Evolutionary conservation across 441 rosid genomes (phyloP).

Genomic region (Populus trichocarpa): DNA sequence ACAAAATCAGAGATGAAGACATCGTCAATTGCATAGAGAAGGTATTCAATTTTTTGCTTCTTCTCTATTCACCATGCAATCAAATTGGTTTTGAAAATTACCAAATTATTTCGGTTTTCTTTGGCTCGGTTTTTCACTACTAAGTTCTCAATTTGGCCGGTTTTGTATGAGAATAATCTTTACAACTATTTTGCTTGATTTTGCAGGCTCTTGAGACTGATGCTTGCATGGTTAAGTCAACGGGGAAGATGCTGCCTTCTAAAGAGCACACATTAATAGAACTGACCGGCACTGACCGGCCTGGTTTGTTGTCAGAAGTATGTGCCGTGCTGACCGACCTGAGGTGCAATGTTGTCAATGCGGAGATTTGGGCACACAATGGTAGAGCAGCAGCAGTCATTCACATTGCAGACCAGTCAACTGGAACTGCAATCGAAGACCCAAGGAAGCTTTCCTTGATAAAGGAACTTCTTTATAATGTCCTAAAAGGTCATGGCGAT

Average conservation of each 20-base stretch:
- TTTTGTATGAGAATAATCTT: no score
- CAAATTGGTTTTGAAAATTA: not conserved
- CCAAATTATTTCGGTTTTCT: not conserved
- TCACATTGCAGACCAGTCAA: slow-evolving; percentile 64
- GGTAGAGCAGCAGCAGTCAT: slow-evolving; percentile 87
- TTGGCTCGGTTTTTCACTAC: slow-evolving; percentile 18
- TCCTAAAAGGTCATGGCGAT: slow-evolving; percentile 59
- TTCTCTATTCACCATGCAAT: slow-evolving; percentile 1
- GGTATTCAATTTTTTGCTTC: slow-evolving; percentile 6
- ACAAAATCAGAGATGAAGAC: slow-evolving; percentile 73
- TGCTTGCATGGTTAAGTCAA: slow-evolving; percentile 53
- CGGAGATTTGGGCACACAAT: slow-evolving; percentile 97
- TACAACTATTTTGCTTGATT: slow-evolving; percentile 13
- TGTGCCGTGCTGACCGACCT: slow-evolving; percentile 84
- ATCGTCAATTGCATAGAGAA: slow-evolving; percentile 63
- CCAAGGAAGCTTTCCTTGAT: slow-evolving; percentile 52
- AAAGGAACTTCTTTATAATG: slow-evolving; percentile 62
- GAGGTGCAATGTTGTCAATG: slow-evolving; percentile 72
- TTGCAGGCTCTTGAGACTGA: slow-evolving; percentile 74
- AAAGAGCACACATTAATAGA: slow-evolving; percentile 84
- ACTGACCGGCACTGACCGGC: slow-evolving; percentile 80
- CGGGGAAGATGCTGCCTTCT: slow-evolving; percentile 72
- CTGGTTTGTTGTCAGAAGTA: slow-evolving; percentile 84
- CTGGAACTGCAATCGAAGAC: slow-evolving; percentile 59
- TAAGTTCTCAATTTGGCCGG: slow-evolving; percentile 20